Evolutionary conservation across 2,329 filamentous ascomycete species (phyloP).

Genomic region (Didymella lethalis): DNA sequence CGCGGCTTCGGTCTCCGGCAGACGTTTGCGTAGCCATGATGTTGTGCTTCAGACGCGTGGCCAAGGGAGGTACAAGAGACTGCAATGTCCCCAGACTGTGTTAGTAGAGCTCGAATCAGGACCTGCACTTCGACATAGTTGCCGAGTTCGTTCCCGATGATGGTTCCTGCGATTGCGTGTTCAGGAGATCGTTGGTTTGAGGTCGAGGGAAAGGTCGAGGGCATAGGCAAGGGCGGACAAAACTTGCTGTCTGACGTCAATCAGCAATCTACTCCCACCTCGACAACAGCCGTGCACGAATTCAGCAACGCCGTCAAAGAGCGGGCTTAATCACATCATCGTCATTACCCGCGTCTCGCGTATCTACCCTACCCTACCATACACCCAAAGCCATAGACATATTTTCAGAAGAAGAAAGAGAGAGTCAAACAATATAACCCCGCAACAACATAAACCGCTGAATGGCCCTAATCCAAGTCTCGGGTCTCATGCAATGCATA

Average conservation of each 20-base stretch:
- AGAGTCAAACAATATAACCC: background rate
- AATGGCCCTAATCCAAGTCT: constrained; percentile 10
- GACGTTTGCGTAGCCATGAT: background rate
- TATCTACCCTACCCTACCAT: constrained; percentile 1
- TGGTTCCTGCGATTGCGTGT: too few species aligned
- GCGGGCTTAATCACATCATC: background rate
- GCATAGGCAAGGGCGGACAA: background rate
- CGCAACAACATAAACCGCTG: constrained; percentile 7
- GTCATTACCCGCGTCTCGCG: constrained; percentile 4
- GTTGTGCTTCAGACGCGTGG: background rate
- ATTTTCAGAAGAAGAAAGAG: background rate
- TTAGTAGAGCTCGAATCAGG: background rate
- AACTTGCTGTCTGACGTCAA: background rate
- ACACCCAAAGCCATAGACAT: background rate
- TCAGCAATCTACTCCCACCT: background rate
- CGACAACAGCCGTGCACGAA: background rate
- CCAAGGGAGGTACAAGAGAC: background rate
- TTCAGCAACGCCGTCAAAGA: background rate
- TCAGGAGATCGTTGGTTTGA: too few species aligned
- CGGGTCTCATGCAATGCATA: constrained; percentile 24
- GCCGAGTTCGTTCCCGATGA: too few species aligned
- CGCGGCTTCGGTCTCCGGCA: background rate
- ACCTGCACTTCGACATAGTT: background rate
- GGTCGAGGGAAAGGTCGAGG: background rate
- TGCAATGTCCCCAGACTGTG: background rate